These are phyloP conservation scores for Ogataea ganodermae DNA, from an alignment of 805 yeast species.

Conservation along the genomic window DNA sequence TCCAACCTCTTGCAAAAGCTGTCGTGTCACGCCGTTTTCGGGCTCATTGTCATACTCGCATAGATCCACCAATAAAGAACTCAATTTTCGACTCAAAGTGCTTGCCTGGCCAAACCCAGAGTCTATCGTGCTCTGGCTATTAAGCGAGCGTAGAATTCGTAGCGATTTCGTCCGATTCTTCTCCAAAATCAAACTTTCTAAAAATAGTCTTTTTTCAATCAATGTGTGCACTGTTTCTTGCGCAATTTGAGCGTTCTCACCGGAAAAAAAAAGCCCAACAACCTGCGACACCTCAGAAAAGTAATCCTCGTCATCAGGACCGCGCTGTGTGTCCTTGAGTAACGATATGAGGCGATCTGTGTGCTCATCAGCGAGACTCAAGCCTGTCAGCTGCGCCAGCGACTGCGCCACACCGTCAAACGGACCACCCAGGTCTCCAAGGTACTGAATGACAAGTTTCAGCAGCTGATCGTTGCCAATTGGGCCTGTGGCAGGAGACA, in stretches of 20 bases:
- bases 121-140: constrained; percentile 18
- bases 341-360: constrained; percentile 10
- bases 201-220: constrained; percentile 42
- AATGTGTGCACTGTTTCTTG: constrained; percentile 29
- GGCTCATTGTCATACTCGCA: constrained; percentile 21
- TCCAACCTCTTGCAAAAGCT: constrained; percentile 19
- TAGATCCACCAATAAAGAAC: constrained; percentile 29
- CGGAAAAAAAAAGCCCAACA: background rate
- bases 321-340: constrained; percentile 8
- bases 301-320: constrained; percentile 9
- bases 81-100: constrained; percentile 16
- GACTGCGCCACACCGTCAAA: constrained; percentile 17
- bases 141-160: constrained; percentile 35
- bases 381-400: constrained; percentile 18
- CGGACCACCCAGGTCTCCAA: constrained; percentile 19
- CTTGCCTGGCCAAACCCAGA: constrained; percentile 15
- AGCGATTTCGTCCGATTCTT: constrained; percentile 39
- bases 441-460: constrained; percentile 25
- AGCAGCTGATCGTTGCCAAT: constrained; percentile 23
- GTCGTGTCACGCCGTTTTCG: constrained; percentile 14
- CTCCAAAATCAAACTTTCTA: constrained; percentile 41
- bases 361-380: constrained; percentile 17
- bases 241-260: background rate
- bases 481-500: constrained; percentile 3
- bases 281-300: constrained; percentile 7